A percentile compares a stretch with the other conserved stretches of the same genome.
Conservation (phyloP, 441 rosid species). For the Corymbia calophylla region DNA sequence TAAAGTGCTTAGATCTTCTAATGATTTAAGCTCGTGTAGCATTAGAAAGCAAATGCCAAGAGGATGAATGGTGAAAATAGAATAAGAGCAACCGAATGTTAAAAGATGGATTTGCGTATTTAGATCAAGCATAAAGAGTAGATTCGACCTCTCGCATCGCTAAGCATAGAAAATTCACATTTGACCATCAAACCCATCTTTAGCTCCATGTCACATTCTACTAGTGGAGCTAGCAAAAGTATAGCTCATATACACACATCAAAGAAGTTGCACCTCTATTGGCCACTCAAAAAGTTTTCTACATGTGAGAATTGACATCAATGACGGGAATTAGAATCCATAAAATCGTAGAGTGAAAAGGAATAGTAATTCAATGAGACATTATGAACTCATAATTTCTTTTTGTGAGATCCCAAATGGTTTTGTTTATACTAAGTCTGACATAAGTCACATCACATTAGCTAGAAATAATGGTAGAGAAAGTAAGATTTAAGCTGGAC, state of each 20-base stretch:
- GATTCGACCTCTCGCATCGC: neutral
- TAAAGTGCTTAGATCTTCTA: neutral
- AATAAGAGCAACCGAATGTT: neutral
- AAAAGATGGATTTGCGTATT: neutral
- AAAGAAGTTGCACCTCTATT: neutral
- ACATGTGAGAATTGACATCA: neutral
- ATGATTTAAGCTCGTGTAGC: neutral
- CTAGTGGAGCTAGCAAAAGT: neutral
- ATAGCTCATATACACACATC: neutral
- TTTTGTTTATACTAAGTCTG: neutral
- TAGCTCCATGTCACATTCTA: neutral
- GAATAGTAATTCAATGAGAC: neutral
- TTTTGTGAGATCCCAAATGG: neutral
- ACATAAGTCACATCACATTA: neutral
- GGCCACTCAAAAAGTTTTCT: neutral
- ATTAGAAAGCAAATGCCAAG: neutral
- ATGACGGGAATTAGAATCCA: neutral
- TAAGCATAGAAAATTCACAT: neutral
- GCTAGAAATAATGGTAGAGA: neutral
- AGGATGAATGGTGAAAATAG: neutral
- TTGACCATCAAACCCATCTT: neutral
- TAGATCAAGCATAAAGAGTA: too few species aligned
- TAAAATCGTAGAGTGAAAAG: neutral
- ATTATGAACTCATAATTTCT: neutral
- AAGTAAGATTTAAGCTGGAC: neutral